phyloP scores from a whole-genome alignment of 306 rosid genomes.

The Prunus armeniaca region DNA sequence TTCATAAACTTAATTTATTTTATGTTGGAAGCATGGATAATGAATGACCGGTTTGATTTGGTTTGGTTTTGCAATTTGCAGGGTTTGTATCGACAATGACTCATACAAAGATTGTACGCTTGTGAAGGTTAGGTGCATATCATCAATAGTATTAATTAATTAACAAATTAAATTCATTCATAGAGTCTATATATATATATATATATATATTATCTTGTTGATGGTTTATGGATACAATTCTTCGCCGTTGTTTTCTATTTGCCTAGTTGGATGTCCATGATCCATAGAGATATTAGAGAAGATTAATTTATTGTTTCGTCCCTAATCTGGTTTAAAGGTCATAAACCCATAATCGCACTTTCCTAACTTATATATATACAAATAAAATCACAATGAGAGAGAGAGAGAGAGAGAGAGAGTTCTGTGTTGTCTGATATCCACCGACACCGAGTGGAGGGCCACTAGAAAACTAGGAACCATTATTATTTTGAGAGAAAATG shows the following conservation, averaged over 20 bases:
- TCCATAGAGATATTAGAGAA: no score
- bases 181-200: neutral
- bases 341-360: slow-evolving; percentile 4
- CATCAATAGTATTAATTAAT: neutral
- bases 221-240: neutral
- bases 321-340: neutral
- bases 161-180: neutral
- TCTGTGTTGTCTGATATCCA: neutral
- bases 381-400: neutral
- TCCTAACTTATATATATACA: neutral
- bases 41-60: neutral
- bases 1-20: neutral
- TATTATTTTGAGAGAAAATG: neutral
- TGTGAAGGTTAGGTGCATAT: slow-evolving; percentile 59
- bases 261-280: no score
- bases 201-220: neutral
- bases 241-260: neutral
- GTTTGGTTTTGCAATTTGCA: slow-evolving; percentile 31
- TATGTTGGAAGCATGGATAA: neutral
- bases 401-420: no score
- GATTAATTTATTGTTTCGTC: no score
- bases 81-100: slow-evolving; percentile 86
- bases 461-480: neutral
- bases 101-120: slow-evolving; percentile 66
- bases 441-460: slow-evolving; percentile 14